phyloP scores from a whole-genome alignment of 2,329 filamentous ascomycete species.

The Cercospora beticola region DNA sequence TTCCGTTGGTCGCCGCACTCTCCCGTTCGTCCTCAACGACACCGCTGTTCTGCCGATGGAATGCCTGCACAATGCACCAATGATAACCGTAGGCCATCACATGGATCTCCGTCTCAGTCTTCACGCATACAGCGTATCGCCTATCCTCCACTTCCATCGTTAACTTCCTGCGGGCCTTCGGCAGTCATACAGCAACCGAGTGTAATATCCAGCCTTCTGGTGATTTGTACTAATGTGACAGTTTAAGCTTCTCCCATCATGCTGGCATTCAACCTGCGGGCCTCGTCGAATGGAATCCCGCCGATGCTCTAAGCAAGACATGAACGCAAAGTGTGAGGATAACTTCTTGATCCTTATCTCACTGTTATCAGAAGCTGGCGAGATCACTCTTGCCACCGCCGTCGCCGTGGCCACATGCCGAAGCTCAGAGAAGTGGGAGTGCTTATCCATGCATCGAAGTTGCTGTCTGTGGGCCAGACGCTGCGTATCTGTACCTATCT shows the following conservation, averaged over 20 bases:
- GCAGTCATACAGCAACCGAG: not conserved
- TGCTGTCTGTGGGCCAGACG: not conserved
- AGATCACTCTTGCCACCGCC: not conserved
- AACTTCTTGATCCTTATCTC: not conserved
- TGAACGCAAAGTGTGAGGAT: not conserved
- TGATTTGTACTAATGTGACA: not conserved
- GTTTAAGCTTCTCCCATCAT: not conserved
- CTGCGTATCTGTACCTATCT: slow-evolving; percentile 10
- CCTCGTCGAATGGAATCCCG: not conserved
- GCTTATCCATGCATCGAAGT: not conserved
- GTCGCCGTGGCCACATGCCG: not conserved
- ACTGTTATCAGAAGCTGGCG: not conserved
- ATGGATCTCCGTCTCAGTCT: not conserved
- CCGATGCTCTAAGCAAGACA: not conserved
- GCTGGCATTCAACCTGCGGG: not conserved
- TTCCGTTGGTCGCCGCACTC: slow-evolving; percentile 8
- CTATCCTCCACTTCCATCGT: not conserved
- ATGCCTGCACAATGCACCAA: not conserved
- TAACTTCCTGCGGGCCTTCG: not conserved
- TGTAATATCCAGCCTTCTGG: not conserved
- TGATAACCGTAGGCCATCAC: not conserved
- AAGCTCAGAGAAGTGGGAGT: not conserved
- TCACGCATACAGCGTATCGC: not conserved
- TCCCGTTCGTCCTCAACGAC: slow-evolving; percentile 3
- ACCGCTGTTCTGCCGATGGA: not conserved